Evolutionary conservation across 176 grass and related monocot species (phyloP).

Genomic region (Canna indica): DNA sequence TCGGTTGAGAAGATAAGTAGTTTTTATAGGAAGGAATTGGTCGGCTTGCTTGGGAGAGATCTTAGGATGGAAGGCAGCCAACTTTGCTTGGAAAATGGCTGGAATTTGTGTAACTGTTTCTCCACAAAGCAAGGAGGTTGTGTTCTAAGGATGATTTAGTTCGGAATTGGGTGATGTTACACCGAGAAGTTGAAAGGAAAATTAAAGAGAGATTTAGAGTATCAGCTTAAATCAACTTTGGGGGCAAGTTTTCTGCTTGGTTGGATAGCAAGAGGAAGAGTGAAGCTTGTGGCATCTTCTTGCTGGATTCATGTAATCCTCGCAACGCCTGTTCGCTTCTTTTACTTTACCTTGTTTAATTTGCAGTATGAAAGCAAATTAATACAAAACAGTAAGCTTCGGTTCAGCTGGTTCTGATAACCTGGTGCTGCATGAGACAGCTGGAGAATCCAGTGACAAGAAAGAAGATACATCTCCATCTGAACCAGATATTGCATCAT

Average conservation of each 20-base stretch:
- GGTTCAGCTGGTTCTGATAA: too few relatives aligned
- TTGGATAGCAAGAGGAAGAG: background rate
- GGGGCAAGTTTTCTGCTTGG: slow-evolving; percentile 6
- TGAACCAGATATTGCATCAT: background rate
- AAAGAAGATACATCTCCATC: background rate
- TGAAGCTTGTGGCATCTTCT: background rate
- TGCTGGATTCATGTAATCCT: background rate
- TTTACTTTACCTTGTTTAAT: background rate
- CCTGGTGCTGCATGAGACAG: too few relatives aligned
- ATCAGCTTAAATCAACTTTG: background rate
- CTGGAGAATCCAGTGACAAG: background rate
- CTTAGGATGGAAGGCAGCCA: background rate
- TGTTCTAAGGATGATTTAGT: background rate
- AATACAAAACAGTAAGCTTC: too few relatives aligned
- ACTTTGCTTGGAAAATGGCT: slow-evolving; percentile 4
- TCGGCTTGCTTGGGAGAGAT: background rate
- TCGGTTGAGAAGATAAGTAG: background rate
- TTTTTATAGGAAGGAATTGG: too few relatives aligned
- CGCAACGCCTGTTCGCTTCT: background rate
- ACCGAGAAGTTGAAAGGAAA: background rate
- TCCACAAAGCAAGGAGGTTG: background rate
- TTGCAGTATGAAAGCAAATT: background rate
- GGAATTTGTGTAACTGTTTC: background rate
- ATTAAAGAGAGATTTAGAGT: background rate
- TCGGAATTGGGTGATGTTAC: background rate